These are phyloP conservation scores for Melaleuca alternifolia DNA, from an alignment of 345 rosid species.

Conservation along the genomic window DNA sequence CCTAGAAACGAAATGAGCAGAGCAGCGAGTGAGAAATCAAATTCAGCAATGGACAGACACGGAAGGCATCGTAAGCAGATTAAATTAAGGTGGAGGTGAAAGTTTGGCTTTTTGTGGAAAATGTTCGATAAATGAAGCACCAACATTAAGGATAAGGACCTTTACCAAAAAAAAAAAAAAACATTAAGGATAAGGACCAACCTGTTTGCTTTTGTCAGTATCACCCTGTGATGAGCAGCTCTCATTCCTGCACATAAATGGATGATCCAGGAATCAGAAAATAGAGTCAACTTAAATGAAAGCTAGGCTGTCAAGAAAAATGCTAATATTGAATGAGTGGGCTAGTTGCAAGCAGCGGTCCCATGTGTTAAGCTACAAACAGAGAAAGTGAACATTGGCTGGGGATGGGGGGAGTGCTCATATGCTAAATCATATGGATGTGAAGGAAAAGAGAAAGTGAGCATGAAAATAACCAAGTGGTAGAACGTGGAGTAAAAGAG, in stretches of 20 bases:
- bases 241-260: conserved; percentile 26
- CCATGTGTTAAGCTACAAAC: background rate
- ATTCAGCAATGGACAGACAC: background rate
- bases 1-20: background rate
- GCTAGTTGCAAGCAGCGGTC: background rate
- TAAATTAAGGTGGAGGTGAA: background rate
- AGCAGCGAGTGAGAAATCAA: background rate
- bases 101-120: background rate
- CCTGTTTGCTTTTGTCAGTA: conserved; percentile 65
- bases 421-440: background rate
- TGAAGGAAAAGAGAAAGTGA: background rate
- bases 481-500: background rate
- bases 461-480: background rate
- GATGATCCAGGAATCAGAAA: background rate
- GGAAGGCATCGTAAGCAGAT: background rate
- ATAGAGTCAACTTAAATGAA: background rate
- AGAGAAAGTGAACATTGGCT: background rate
- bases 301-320: background rate
- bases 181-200: conserved; percentile 4
- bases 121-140: background rate
- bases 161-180: too few relatives aligned
- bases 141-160: background rate
- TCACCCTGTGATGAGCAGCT: conserved; percentile 31
- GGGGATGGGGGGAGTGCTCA: background rate
- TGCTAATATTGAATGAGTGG: background rate